A percentile compares a stretch with the other conserved stretches of the same genome.
phyloP scores from a whole-genome alignment of 1,284 basidiomycete genomes.

The Papiliotrema fonsecae region DNA sequence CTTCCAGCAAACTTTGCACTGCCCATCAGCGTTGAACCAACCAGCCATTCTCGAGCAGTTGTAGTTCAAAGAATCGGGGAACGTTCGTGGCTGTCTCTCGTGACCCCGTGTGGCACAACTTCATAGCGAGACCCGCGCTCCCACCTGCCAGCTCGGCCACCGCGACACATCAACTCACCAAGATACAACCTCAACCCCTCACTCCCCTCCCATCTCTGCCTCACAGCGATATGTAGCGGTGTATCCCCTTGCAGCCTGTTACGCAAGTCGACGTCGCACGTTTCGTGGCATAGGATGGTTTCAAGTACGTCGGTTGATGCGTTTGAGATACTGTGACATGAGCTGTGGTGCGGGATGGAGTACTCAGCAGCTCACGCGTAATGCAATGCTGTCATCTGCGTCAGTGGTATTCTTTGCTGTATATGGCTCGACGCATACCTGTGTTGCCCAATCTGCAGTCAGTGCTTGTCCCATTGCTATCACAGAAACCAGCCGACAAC shows the following conservation, averaged over 20 bases:
- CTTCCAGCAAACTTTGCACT: slow-evolving; percentile 65
- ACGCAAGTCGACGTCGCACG: slow-evolving; percentile 76
- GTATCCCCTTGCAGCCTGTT: slow-evolving; percentile 72
- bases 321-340: slow-evolving; percentile 36
- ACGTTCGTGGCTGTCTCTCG: too few relatives aligned
- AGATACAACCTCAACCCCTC: slow-evolving; percentile 52
- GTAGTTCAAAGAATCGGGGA: too few relatives aligned
- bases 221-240: slow-evolving; percentile 74
- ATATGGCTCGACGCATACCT: too few relatives aligned
- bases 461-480: neutral
- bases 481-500: too few relatives aligned
- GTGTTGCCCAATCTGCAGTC: slow-evolving; percentile 64
- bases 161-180: slow-evolving; percentile 38
- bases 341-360: neutral
- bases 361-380: slow-evolving; percentile 73
- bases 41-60: neutral
- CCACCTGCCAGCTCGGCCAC: too few relatives aligned
- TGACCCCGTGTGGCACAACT: too few relatives aligned
- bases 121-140: too few relatives aligned
- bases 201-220: slow-evolving; percentile 58
- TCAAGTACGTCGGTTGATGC: slow-evolving; percentile 65
- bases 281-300: slow-evolving; percentile 65
- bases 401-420: too few relatives aligned
- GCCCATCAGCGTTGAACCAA: slow-evolving; percentile 26
- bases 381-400: slow-evolving; percentile 72